Base-by-base conservation (phyloP, 805 yeast genomes). In the Nakazawaea sp. region DNA sequence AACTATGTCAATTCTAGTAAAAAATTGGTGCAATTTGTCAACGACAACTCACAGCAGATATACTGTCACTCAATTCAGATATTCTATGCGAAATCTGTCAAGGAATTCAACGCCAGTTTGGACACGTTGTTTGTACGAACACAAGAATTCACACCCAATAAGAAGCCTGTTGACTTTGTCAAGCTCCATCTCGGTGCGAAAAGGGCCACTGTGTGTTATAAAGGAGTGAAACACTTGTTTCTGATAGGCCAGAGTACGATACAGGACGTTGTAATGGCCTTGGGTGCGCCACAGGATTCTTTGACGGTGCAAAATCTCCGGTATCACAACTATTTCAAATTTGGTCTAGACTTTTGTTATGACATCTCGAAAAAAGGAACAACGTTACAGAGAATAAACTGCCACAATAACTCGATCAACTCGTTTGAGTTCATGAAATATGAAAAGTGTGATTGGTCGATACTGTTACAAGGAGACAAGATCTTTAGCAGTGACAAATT, bases 221-320 rank as follows among this genome's bases (percentile, higher is more conserved):
- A 8, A 21, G 24, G 24, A 10, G 27, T 25, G n/a, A 8, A 18
- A 13, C 7, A 17, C 15, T 19, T 15, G 7, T 21, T 11, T 5
- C 31, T 42, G 4, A 51, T 76, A 3, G 75, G 76, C 1, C 30
- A 48, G 23, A 66, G 77, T 2, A 55, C 70, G 1, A 74, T 75
- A 55, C 77, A 71, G 43, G 70, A 68, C 17, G 53, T 74, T 1
- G 44, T 75, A 6, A 52, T 58, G 15, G 47, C 56, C 0, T 51
- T 77, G 16, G 83, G 83, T 0, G 75, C 79, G 2, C 82, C 84
- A 0, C 73, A 72, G 32, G 78, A 70, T 32, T 61, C 59, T 4
- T 64, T 74, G 42, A 32, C 23, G n/a, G 20, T 10, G 10, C 36
- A 45, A 4, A 44, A 45, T 17, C 29, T 29, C 5, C 62, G 68